A percentile compares a stretch with the other conserved stretches of the same genome.
Evolutionary conservation across 177 flowering plant species (phyloP).

Genomic region (Vitis hybrid): DNA sequence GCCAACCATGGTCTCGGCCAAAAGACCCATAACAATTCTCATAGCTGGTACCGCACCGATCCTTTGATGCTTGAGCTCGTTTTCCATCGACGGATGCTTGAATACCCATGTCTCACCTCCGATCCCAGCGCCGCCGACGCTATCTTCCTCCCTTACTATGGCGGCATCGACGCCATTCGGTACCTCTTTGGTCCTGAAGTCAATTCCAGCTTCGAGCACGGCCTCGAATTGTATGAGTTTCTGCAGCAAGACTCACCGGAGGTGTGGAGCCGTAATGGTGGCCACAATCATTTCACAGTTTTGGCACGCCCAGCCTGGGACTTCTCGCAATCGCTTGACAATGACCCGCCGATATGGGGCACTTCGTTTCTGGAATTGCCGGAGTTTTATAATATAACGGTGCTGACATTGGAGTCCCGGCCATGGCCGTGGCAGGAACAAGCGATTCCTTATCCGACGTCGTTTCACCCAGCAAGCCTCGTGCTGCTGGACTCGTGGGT

Average conservation of each 20-base stretch:
- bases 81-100: slow-evolving; percentile 88
- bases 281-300: slow-evolving; percentile 81
- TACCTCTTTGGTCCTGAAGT: slow-evolving; percentile 74
- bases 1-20: slow-evolving; percentile 91
- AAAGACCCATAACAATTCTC: slow-evolving; percentile 78
- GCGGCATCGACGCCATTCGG: slow-evolving; percentile 61
- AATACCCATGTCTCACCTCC: slow-evolving; percentile 84
- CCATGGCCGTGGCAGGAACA: slow-evolving; percentile 95
- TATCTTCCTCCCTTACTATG: slow-evolving; percentile 81
- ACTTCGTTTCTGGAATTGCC: slow-evolving; percentile 81
- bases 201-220: slow-evolving; percentile 69
- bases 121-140: slow-evolving; percentile 66
- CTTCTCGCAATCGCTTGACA: slow-evolving; percentile 56
- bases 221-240: slow-evolving; percentile 48
- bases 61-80: slow-evolving; percentile 70
- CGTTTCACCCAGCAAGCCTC: slow-evolving; percentile 76
- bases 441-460: slow-evolving; percentile 84
- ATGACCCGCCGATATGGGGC: slow-evolving; percentile 75
- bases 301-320: slow-evolving; percentile 96
- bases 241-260: slow-evolving; percentile 36
- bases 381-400: slow-evolving; percentile 74
- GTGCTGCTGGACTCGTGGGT: slow-evolving; percentile 60
- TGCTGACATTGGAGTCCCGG: slow-evolving; percentile 60
- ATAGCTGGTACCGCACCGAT: slow-evolving; percentile 89
- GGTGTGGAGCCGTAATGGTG: slow-evolving; percentile 54